Percentiles rank a stretch among this genome's conserved stretches.
phyloP scores from a whole-genome alignment of 1,139 yeast species.

The Blastobotrys apis region DNA sequence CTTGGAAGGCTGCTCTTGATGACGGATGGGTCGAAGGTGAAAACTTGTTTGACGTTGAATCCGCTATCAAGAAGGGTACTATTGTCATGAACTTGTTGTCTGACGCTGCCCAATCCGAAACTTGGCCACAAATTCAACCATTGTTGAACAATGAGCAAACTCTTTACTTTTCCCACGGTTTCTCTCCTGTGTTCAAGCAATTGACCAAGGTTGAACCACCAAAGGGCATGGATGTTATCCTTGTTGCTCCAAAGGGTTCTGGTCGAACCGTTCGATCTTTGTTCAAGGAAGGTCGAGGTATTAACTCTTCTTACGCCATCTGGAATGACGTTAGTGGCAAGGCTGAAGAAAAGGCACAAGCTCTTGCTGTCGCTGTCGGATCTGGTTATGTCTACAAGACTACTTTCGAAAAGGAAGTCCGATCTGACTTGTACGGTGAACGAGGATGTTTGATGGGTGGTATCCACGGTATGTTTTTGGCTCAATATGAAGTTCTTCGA shows the following conservation, averaged over 20 bases:
- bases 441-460: conserved; percentile 99
- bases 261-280: conserved; percentile 99
- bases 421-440: conserved; percentile 99
- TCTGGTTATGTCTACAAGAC: conserved; percentile 99
- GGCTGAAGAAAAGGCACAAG: conserved; percentile 99
- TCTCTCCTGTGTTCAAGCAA: conserved; percentile 98
- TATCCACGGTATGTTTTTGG: conserved; percentile 99
- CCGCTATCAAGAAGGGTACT: conserved; percentile 90
- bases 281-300: conserved; percentile 99
- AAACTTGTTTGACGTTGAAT: conserved; percentile 90
- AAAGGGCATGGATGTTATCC: conserved; percentile 88
- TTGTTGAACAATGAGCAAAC: conserved; percentile 95
- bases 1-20: conserved; percentile 99
- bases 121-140: conserved; percentile 86
- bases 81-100: conserved; percentile 95
- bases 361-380: conserved; percentile 98
- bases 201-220: conserved; percentile 97
- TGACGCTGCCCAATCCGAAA: conserved; percentile 99
- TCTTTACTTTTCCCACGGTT: conserved; percentile 97
- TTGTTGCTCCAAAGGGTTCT: conserved; percentile 99
- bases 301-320: conserved; percentile 97
- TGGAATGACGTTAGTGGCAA: conserved; percentile 99
- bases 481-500: conserved; percentile 99
- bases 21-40: conserved; percentile 99
- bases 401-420: conserved; percentile 98